A percentile compares a stretch with the other conserved stretches of the same genome.
Evolutionary conservation across 352 stramenopile genomes (phyloP).

Genomic region (Thalassiosira hispida): DNA sequence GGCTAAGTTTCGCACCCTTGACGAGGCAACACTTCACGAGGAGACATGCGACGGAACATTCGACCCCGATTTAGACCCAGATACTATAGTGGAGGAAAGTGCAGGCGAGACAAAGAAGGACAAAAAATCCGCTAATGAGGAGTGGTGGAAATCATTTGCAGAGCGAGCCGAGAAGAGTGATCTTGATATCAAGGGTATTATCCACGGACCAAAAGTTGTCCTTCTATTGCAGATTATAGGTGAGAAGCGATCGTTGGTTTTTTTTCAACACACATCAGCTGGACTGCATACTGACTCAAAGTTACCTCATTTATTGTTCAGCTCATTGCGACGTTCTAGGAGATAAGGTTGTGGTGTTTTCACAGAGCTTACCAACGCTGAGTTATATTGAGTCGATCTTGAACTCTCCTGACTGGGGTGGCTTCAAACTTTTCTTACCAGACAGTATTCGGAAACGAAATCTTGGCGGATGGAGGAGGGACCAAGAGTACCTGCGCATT

Average conservation of each 20-base stretch:
- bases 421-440: conserved; percentile 42
- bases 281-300: background rate
- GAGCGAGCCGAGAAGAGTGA: conserved; percentile 32
- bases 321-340: conserved; percentile 53
- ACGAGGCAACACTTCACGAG: conserved; percentile 54
- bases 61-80: conserved; percentile 14
- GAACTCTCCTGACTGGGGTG: conserved; percentile 60
- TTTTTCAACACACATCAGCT: background rate
- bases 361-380: conserved; percentile 78
- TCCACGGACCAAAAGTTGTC: conserved; percentile 74
- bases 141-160: conserved; percentile 58
- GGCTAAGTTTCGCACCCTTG: conserved; percentile 43
- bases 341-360: conserved; percentile 86
- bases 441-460: conserved; percentile 32
- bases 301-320: background rate
- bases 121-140: conserved; percentile 15
- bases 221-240: conserved; percentile 78
- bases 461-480: conserved; percentile 68
- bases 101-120: conserved; percentile 4
- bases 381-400: conserved; percentile 78
- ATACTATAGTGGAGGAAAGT: background rate
- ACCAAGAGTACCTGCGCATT: conserved; percentile 79
- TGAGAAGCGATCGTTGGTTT: conserved; percentile 13
- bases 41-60: conserved; percentile 33
- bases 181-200: conserved; percentile 56